A percentile compares a stretch with the other conserved stretches of the same genome.
Evolutionary conservation across 139 green algal species (phyloP).

Genomic region (Cymbomonas tetramitiformis): DNA sequence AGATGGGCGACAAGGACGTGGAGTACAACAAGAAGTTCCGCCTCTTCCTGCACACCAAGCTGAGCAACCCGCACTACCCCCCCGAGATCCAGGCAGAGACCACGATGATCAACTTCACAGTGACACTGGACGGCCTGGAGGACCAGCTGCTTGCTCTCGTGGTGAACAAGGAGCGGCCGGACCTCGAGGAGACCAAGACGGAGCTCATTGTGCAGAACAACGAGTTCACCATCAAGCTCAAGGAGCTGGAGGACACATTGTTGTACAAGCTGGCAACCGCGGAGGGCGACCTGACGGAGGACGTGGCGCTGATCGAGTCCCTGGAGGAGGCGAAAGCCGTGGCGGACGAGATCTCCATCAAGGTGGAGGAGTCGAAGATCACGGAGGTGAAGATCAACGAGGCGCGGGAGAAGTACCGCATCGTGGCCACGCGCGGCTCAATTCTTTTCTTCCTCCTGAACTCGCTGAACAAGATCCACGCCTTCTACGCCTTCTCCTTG

Average conservation of each 20-base stretch:
- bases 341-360: constrained; percentile 58
- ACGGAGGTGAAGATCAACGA: constrained; percentile 61
- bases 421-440: constrained; percentile 43
- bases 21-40: constrained; percentile 76
- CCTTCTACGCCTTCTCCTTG: constrained; percentile 70
- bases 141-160: constrained; percentile 74
- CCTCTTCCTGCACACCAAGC: constrained; percentile 76
- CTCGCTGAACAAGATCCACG: constrained; percentile 72
- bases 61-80: constrained; percentile 71
- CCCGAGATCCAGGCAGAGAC: constrained; percentile 75
- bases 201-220: constrained; percentile 72
- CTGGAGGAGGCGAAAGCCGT: constrained; percentile 69
- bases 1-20: constrained; percentile 61
- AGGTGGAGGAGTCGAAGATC: constrained; percentile 48
- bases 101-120: constrained; percentile 75
- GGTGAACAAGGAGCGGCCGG: constrained; percentile 72
- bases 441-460: constrained; percentile 79
- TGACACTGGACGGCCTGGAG: constrained; percentile 63
- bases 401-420: constrained; percentile 60
- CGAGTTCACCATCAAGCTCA: constrained; percentile 80
- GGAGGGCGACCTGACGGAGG: constrained; percentile 78
- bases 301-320: constrained; percentile 70
- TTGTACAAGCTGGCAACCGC: constrained; percentile 66
- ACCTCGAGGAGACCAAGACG: constrained; percentile 76
- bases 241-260: constrained; percentile 64